Evolutionary conservation across 306 rosid species (phyloP).

Genomic region (Gynostemma pentaphyllum): DNA sequence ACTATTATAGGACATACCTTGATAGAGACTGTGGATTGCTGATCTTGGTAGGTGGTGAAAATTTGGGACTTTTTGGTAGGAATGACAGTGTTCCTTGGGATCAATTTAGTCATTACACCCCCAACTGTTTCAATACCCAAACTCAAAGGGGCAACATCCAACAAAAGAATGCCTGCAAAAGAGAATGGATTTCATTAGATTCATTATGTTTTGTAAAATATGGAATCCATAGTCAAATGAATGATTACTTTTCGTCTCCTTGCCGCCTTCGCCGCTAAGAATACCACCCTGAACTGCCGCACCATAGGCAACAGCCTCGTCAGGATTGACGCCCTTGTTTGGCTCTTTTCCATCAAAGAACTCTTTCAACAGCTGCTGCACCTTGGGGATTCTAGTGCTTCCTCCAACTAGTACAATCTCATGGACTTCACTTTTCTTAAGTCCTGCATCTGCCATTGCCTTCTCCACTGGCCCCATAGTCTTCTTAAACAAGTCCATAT

Average conservation of each 20-base stretch:
- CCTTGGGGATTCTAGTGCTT: slow-evolving; percentile 95
- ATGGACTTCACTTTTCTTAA: slow-evolving; percentile 75
- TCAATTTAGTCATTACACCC: slow-evolving; percentile 98
- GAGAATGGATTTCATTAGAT: background rate
- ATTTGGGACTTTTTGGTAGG: slow-evolving; percentile 99
- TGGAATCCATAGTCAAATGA: no score
- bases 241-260: slow-evolving; percentile 94
- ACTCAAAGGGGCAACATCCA: slow-evolving; percentile 94
- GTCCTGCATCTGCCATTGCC: slow-evolving; percentile 98
- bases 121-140: slow-evolving; percentile 99
- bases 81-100: slow-evolving; percentile 93
- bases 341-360: slow-evolving; percentile 96
- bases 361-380: slow-evolving; percentile 83
- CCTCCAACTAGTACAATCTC: slow-evolving; percentile 98
- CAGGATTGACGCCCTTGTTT: slow-evolving; percentile 98
- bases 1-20: no score
- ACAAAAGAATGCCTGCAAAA: slow-evolving; percentile 72
- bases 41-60: slow-evolving; percentile 98
- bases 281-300: slow-evolving; percentile 98
- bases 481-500: slow-evolving; percentile 94
- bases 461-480: slow-evolving; percentile 98
- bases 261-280: slow-evolving; percentile 98
- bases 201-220: no score
- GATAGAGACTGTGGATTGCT: slow-evolving; percentile 95
- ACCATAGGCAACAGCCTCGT: slow-evolving; percentile 96